phyloP scores from a whole-genome alignment of 1,284 basidiomycete genomes.

The Puccinia novopanici region DNA sequence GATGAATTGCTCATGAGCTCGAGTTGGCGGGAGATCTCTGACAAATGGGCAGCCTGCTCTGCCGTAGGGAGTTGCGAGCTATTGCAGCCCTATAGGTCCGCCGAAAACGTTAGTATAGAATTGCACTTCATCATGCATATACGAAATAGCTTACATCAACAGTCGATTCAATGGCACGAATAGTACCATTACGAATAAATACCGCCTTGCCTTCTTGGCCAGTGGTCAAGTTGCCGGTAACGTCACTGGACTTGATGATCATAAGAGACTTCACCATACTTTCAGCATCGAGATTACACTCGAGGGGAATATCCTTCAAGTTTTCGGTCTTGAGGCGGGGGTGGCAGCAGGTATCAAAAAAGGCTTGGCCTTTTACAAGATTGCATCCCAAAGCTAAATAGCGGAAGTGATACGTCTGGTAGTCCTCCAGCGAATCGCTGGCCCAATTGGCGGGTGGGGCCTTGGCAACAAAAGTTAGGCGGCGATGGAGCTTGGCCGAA shows the following conservation, averaged over 20 bases:
- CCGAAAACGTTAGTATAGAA: not conserved
- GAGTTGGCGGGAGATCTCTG: not conserved
- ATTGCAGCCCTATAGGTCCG: conserved; percentile 8
- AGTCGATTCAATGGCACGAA: not conserved
- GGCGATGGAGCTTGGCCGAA: conserved; percentile 41
- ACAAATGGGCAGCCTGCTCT: not conserved
- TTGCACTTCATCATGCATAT: not conserved
- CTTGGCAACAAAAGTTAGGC: conserved; percentile 44
- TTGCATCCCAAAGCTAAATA: conserved; percentile 41
- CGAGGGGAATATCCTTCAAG: conserved; percentile 31
- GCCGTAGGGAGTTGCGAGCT: not conserved
- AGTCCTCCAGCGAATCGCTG: conserved; percentile 33
- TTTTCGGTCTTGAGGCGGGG: conserved; percentile 25
- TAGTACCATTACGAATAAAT: no score
- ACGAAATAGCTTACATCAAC: not conserved
- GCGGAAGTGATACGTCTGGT: conserved; percentile 43
- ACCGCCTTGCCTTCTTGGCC: conserved; percentile 36
- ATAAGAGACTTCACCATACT: conserved; percentile 39
- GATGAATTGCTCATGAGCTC: not conserved
- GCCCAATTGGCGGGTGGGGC: conserved; percentile 34
- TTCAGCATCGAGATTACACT: conserved; percentile 35
- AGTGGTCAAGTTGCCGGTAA: conserved; percentile 10
- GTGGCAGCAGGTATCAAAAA: conserved; percentile 44
- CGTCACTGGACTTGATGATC: conserved; percentile 33
- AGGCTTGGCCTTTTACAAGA: conserved; percentile 23